Evolutionary conservation across 139 green algal genomes (phyloP).

Genomic region (Desmodesmus armatus): DNA sequence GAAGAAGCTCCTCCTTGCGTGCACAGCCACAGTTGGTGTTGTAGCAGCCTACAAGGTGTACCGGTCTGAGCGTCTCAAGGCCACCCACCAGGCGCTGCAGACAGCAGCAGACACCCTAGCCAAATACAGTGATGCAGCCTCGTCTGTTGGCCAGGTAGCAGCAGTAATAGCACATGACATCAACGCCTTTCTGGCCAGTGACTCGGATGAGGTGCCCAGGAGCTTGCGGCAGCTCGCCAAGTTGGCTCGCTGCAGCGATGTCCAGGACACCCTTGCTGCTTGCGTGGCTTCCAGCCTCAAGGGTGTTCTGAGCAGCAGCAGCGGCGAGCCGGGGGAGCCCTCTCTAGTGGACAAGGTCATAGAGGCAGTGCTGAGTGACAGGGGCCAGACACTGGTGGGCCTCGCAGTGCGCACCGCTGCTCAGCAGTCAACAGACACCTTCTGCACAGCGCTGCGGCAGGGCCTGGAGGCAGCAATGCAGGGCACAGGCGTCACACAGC

Average conservation of each 20-base stretch:
- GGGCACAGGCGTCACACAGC: slow-evolving; percentile 2
- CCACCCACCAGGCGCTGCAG: slow-evolving; percentile 22
- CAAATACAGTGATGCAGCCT: slow-evolving; percentile 24
- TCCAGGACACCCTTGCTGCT: slow-evolving; percentile 27
- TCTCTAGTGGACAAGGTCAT: slow-evolving; percentile 38
- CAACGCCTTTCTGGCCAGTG: slow-evolving; percentile 12
- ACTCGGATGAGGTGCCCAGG: slow-evolving; percentile 34
- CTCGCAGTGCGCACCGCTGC: slow-evolving; percentile 40
- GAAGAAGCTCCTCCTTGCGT: no score
- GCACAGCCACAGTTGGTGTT: not conserved
- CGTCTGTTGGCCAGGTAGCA: not conserved
- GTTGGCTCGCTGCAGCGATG: slow-evolving; percentile 18
- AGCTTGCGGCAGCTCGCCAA: slow-evolving; percentile 45
- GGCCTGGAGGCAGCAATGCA: slow-evolving; percentile 19
- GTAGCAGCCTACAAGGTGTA: slow-evolving; percentile 17
- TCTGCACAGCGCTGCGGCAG: slow-evolving; percentile 19
- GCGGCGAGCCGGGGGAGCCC: not conserved
- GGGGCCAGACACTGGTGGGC: slow-evolving; percentile 38
- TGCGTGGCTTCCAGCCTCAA: slow-evolving; percentile 24
- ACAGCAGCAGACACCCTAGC: not conserved
- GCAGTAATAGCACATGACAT: slow-evolving; percentile 17
- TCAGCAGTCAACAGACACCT: slow-evolving; percentile 15
- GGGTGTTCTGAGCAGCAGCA: not conserved
- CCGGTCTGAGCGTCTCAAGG: not conserved
- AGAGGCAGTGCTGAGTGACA: slow-evolving; percentile 36